Base-by-base conservation (phyloP, 345 rosid species). In the Ceriops zippeliana region DNA sequence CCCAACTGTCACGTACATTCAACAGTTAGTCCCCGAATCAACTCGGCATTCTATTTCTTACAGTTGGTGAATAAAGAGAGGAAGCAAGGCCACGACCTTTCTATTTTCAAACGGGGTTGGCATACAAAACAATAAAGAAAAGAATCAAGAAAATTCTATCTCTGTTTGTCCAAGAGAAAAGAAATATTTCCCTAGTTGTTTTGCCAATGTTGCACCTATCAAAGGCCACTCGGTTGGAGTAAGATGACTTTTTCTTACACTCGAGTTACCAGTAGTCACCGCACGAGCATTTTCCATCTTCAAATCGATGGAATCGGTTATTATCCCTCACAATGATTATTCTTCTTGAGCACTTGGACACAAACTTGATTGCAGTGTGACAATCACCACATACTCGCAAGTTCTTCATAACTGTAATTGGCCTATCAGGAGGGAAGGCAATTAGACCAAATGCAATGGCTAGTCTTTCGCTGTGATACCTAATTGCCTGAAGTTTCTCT, bases 311-410 rank as follows among this genome's bases (percentile, higher is more conserved):
- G 73, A 93, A 91, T 61, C 97, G 60, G 66, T 83, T 93, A 66
- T 89, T 84, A 72, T 93, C 98, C 78, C 96, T 88, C 72, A 89
- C 87, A 31, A 88, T 89, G 72, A 93, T 89, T 59, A 86, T 89
- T 77, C 98, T 75, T 73, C 90, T 84, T 2, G 87, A 72, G 77
- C 97, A 91, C 53, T 81, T 72, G 22, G 95, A 90, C 90, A 93
- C 86, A 73, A 83, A 81, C 79, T 91, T 89, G 70, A 90, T 89
- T 28, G 98, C 96, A 15, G 80, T 80, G 73, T 93, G 98, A 70
- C 98, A 93, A 74, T 93, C 96, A 0, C 98, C 96, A 20, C 98
- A 93, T 6, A 93, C 83, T 1, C 97, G 83, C 82, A 93, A 73
- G 81, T 90, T 93, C 84, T 93, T 93, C 86, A 90, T 87, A 61